Evolutionary conservation across 2,329 filamentous ascomycete species (phyloP).

Genomic region (Cladosporium oxysporum): DNA sequence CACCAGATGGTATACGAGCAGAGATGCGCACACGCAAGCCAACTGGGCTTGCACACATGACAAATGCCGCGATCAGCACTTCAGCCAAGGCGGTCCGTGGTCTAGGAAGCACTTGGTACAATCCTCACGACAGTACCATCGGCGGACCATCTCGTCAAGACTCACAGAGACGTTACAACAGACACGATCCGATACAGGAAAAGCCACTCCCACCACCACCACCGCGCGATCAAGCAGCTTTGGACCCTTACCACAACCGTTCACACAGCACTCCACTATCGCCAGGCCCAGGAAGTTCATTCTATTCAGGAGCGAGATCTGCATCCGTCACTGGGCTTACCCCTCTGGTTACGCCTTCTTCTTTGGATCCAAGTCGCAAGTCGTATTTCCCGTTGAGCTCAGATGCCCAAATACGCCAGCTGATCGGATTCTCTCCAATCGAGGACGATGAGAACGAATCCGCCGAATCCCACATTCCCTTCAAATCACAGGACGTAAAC

Average conservation of each 20-base stretch:
- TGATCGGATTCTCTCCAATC: conserved; percentile 13
- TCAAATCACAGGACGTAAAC: background rate
- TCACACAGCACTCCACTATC: conserved; percentile 18
- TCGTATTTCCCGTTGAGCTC: conserved; percentile 16
- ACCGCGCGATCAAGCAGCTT: background rate
- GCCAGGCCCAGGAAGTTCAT: conserved; percentile 4
- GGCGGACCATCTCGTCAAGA: background rate
- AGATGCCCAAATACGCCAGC: conserved; percentile 10
- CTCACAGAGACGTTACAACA: background rate
- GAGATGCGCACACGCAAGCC: background rate
- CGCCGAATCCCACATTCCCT: background rate
- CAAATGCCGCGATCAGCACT: background rate
- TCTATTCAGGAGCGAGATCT: background rate
- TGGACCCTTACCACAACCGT: conserved; percentile 9
- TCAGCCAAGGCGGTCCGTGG: conserved; percentile 1
- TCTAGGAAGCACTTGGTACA: conserved; percentile 10
- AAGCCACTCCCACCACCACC: conserved; percentile 13
- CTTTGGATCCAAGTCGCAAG: conserved; percentile 16
- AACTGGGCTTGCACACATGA: background rate
- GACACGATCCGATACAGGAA: background rate
- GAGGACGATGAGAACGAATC: background rate
- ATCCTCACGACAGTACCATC: conserved; percentile 10
- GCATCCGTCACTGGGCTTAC: conserved; percentile 13
- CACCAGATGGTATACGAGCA: conserved; percentile 4
- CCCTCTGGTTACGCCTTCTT: conserved; percentile 10